Evolutionary conservation across 352 stramenopile genomes (phyloP), one percentile per base, ranked within the genome.

Genomic region (Paralagenidium karlingii): DNA sequence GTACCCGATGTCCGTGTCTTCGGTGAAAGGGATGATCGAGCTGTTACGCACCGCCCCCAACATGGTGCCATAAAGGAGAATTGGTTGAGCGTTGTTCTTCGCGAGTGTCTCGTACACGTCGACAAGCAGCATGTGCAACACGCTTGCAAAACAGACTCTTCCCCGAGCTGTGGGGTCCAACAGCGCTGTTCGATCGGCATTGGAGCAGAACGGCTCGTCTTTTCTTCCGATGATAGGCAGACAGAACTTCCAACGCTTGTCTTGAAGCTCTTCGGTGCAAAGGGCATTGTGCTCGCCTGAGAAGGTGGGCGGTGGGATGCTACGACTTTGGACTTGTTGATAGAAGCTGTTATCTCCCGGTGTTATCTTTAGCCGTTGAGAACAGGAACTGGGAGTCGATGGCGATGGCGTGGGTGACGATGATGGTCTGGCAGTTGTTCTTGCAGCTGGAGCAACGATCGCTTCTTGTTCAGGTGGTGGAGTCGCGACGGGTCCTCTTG

Each of bases 41-140:
- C 39, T 48, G 38, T 74, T 62, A 15, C 63, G 60, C 13, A 80
- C 45, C 11, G 62, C 66, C 11, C 66, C 66, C 4, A 80, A 52
- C 21, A 80, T 36, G 12, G 66, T 63, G 19, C 66, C 63, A 38
- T 53, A 80, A 1, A 61, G 20, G 27, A 80, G 34, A 10, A 55
- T 39, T 16, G 66, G 63, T 15, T 41, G 40, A 2, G 47, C 58
- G 6, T 41, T 43, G 3, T 51, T 38, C 1, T 24, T 41, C 15
- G 51, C 8, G 11, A 77, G 38, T 38, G 74, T 58, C 19, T 56
- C 53, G 49, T 71, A 76, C 8, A 71, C 57, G 47, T 76, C 66
- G 13, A 70, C 39, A 9, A 81, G 45, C 11, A 81, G 36, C 53
- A 81, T 59, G 43, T 75, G 63, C 32, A 77, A 45, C 18, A 69